Conservation (phyloP, 2,329 filamentous ascomycete species). For the Phialophora verrucosa region DNA sequence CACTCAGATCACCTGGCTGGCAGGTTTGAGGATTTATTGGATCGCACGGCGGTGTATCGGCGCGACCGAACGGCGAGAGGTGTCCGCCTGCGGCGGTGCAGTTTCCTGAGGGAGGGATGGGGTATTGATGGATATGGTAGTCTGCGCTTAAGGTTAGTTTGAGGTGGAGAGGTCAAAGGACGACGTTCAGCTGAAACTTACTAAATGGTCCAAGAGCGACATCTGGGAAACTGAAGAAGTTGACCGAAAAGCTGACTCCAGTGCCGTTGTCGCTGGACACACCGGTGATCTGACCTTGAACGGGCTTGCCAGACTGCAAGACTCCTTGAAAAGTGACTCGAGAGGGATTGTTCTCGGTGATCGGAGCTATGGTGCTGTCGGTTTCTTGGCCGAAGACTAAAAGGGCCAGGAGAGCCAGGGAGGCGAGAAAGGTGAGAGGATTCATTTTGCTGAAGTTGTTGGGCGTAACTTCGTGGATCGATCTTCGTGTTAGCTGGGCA, state of each 20-base stretch:
- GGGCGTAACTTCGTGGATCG: too few relatives aligned
- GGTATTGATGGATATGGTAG: slow-evolving; percentile 74
- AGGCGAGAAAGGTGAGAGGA: slow-evolving; percentile 35
- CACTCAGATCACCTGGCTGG: slow-evolving; percentile 76
- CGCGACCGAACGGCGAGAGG: slow-evolving; percentile 71
- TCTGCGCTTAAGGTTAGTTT: slow-evolving; percentile 50
- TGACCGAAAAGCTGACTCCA: slow-evolving; percentile 62
- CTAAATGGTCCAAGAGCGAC: slow-evolving; percentile 63
- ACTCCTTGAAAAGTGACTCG: slow-evolving; percentile 61
- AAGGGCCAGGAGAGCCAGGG: slow-evolving; percentile 38
- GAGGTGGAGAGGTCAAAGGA: background rate
- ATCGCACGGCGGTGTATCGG: slow-evolving; percentile 68
- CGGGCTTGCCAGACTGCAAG: slow-evolving; percentile 61
- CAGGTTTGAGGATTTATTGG: slow-evolving; percentile 64
- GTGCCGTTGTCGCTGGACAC: slow-evolving; percentile 56
- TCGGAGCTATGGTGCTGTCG: slow-evolving; percentile 56
- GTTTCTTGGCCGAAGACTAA: slow-evolving; percentile 35
- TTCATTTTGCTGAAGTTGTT: slow-evolving; percentile 30
- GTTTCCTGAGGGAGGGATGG: slow-evolving; percentile 70
- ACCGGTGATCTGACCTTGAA: slow-evolving; percentile 61
- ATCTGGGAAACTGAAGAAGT: slow-evolving; percentile 64
- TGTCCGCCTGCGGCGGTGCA: slow-evolving; percentile 72
- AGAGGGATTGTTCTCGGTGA: slow-evolving; percentile 62
- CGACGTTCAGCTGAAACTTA: slow-evolving; percentile 49
- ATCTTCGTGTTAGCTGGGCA: background rate